A percentile compares a stretch with the other conserved stretches of the same genome.
Conservation (phyloP, 2,329 filamentous ascomycete genomes). For the Penicillium sp. region DNA sequence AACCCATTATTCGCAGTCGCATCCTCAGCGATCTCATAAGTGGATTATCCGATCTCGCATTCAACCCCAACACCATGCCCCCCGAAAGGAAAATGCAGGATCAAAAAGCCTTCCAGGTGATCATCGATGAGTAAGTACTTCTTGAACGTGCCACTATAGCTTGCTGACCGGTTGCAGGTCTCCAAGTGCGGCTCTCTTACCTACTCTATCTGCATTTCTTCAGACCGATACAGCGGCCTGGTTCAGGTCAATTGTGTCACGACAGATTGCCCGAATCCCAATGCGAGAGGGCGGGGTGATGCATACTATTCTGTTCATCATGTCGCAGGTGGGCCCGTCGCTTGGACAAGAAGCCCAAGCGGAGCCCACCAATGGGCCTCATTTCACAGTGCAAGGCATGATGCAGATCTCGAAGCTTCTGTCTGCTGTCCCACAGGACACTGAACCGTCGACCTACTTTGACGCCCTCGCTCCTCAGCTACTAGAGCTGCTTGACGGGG, state of each 20-base stretch:
- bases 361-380: constrained; percentile 29
- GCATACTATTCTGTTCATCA: constrained; percentile 39
- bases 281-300: constrained; percentile 37
- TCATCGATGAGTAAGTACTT: constrained; percentile 32
- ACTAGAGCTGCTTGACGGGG: constrained; percentile 35
- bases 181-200: constrained; percentile 30
- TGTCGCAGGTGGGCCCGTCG: constrained; percentile 37
- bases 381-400: constrained; percentile 40
- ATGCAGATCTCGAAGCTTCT: constrained; percentile 41
- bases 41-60: constrained; percentile 34
- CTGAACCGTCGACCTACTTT: constrained; percentile 34
- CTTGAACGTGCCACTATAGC: not conserved
- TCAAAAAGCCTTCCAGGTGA: constrained; percentile 19
- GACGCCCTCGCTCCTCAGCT: constrained; percentile 36
- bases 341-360: constrained; percentile 31
- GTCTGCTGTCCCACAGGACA: constrained; percentile 37
- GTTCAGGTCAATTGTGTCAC: constrained; percentile 36
- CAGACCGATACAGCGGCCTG: constrained; percentile 31
- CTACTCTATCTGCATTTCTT: constrained; percentile 35
- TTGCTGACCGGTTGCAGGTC: constrained; percentile 27
- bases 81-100: constrained; percentile 15
- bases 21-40: constrained; percentile 39
- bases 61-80: constrained; percentile 26
- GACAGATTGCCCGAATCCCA: constrained; percentile 34
- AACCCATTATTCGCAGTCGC: constrained; percentile 34